phyloP scores from a whole-genome alignment of 1,284 basidiomycete species.

The Leccinum pallidistipes region DNA sequence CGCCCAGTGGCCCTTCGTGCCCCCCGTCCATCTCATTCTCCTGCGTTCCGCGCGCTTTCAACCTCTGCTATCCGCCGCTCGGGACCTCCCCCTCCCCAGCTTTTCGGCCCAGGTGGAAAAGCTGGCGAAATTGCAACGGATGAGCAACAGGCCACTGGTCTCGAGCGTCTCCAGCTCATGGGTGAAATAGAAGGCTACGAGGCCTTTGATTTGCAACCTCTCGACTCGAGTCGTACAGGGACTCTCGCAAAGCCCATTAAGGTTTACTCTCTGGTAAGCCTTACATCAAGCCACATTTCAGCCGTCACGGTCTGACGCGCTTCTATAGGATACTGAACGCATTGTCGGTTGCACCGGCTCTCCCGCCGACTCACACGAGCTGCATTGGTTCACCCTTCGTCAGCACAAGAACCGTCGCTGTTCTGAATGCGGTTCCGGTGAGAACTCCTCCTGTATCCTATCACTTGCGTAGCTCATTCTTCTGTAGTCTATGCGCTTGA shows the following conservation, averaged over 20 bases:
- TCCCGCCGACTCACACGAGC: slow-evolving; percentile 91
- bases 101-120: slow-evolving; percentile 76
- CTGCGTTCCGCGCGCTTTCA: slow-evolving; percentile 54
- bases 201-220: slow-evolving; percentile 88
- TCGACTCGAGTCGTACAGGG: slow-evolving; percentile 86
- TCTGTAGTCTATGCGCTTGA: slow-evolving; percentile 57
- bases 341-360: slow-evolving; percentile 90
- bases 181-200: slow-evolving; percentile 88
- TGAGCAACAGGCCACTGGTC: slow-evolving; percentile 91
- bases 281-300: neutral
- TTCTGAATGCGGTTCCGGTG: slow-evolving; percentile 89
- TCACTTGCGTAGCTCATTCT: slow-evolving; percentile 11
- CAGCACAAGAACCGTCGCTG: slow-evolving; percentile 76
- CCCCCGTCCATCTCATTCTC: slow-evolving; percentile 34
- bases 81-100: slow-evolving; percentile 60
- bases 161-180: slow-evolving; percentile 93
- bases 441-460: slow-evolving; percentile 25
- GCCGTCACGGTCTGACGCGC: neutral
- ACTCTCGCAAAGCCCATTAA: slow-evolving; percentile 87
- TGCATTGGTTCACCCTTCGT: slow-evolving; percentile 78
- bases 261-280: slow-evolving; percentile 84
- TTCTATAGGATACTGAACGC: slow-evolving; percentile 68
- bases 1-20: slow-evolving; percentile 40
- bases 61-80: slow-evolving; percentile 52
- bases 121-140: slow-evolving; percentile 81